These are phyloP conservation scores for Bruguiera hainesii DNA, from an alignment of 441 rosid species.

Conservation along the genomic window DNA sequence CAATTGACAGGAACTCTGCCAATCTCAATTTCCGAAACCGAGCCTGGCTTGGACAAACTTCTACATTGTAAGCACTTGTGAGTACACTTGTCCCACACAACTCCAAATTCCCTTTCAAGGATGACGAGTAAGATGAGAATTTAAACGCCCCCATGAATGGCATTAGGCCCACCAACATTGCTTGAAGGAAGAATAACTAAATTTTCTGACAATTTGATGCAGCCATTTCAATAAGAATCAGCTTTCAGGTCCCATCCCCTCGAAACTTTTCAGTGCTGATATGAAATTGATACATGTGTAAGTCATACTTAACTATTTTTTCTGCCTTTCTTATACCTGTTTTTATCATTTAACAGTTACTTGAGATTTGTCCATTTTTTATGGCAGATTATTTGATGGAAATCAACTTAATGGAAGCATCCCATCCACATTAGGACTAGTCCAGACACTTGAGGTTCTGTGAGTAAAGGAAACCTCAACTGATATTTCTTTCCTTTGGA, in stretches of 20 bases:
- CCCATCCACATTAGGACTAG: slow-evolving; percentile 62
- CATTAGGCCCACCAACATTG: not conserved
- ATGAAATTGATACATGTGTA: slow-evolving; percentile 91
- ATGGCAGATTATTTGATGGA: slow-evolving; percentile 77
- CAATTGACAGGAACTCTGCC: slow-evolving; percentile 83
- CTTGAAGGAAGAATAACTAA: not conserved
- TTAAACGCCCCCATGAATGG: not conserved
- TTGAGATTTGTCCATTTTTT: not conserved
- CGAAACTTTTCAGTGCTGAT: slow-evolving; percentile 60
- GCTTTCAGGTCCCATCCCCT: slow-evolving; percentile 86
- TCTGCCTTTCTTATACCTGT: not conserved
- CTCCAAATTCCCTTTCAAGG: not conserved
- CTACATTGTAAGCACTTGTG: slow-evolving; percentile 87
- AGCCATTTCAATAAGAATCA: slow-evolving; percentile 96
- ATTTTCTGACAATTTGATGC: slow-evolving; percentile 22
- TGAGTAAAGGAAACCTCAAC: slow-evolving; percentile 45
- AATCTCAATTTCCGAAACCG: slow-evolving; percentile 38
- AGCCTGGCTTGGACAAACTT: slow-evolving; percentile 84
- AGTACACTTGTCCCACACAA: slow-evolving; percentile 24
- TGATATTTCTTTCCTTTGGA: not conserved
- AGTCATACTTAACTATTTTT: slow-evolving; percentile 21
- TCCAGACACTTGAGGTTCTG: slow-evolving; percentile 95
- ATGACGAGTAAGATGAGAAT: not conserved
- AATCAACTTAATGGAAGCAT: slow-evolving; percentile 67
- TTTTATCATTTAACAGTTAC: slow-evolving; percentile 1